Percentiles rank a stretch among this genome's conserved stretches.
Conservation (phyloP, 2,329 filamentous ascomycete species). For the Ilyonectria robusta region DNA sequence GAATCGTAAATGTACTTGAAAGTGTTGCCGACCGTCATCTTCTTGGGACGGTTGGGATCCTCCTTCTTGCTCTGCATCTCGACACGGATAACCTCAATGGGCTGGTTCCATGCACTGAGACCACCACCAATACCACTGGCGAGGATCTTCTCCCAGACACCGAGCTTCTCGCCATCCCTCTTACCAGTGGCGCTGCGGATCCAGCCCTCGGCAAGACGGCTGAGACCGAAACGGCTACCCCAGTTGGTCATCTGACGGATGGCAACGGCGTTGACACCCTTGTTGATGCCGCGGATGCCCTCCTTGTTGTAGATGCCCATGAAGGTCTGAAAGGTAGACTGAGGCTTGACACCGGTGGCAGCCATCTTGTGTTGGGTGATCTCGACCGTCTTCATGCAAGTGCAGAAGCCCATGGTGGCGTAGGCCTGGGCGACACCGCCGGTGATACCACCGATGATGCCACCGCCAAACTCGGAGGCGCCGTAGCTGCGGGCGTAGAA, state of each 20-base stretch:
- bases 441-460: constrained; percentile 91
- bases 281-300: constrained; percentile 96
- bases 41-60: constrained; percentile 98
- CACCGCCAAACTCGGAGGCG: constrained; percentile 87
- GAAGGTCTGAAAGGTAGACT: constrained; percentile 94
- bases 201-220: constrained; percentile 88
- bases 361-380: constrained; percentile 99
- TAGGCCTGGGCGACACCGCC: constrained; percentile 98
- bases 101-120: constrained; percentile 98
- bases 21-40: constrained; percentile 95
- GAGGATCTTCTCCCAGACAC: constrained; percentile 87
- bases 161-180: constrained; percentile 83
- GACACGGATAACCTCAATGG: constrained; percentile 98
- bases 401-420: constrained; percentile 99
- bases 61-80: constrained; percentile 99
- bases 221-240: constrained; percentile 96
- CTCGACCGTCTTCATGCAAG: constrained; percentile 99
- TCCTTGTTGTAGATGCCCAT: constrained; percentile 97
- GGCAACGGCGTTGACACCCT: constrained; percentile 97
- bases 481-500: constrained; percentile 90
- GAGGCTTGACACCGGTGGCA: constrained; percentile 84
- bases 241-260: constrained; percentile 99
- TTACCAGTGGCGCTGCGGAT: constrained; percentile 87
- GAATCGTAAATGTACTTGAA: constrained; percentile 89
- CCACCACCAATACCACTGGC: constrained; percentile 92